phyloP scores from a whole-genome alignment of 2,329 filamentous ascomycete genomes.

The Colletotrichum liaoningense region DNA sequence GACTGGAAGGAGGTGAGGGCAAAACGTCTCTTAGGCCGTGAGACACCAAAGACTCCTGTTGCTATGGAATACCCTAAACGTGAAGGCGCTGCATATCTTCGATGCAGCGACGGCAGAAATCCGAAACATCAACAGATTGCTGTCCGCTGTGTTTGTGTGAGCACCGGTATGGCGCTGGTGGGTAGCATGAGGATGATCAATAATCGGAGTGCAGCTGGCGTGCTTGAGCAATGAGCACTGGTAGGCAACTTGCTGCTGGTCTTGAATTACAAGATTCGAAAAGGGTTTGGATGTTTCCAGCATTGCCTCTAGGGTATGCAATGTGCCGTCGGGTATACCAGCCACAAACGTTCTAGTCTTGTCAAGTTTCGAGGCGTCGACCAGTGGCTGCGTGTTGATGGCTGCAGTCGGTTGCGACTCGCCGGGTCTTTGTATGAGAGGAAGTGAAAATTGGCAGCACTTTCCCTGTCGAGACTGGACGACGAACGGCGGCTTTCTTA shows the following conservation, averaged over 20 bases:
- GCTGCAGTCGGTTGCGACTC: background rate
- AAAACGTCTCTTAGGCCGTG: background rate
- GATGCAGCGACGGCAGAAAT: background rate
- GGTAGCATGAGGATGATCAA: background rate
- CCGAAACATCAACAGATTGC: background rate
- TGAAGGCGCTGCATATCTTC: background rate
- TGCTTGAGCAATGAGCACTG: background rate
- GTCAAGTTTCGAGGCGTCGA: conserved; percentile 17
- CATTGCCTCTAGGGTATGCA: background rate
- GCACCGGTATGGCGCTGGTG: no score
- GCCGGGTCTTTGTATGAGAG: background rate
- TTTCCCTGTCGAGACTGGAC: conserved; percentile 1
- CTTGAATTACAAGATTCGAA: background rate
- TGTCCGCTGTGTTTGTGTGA: background rate
- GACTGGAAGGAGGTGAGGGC: background rate
- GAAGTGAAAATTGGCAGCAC: background rate
- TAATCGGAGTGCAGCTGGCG: background rate
- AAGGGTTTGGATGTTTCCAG: background rate
- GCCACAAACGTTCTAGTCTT: background rate
- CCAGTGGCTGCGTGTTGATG: conserved; percentile 1
- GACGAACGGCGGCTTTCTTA: background rate
- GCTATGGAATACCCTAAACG: background rate
- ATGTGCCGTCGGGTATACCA: conserved; percentile 1
- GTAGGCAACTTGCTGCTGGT: background rate
- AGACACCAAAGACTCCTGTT: background rate